These are phyloP conservation scores for Paramecium octaurelia DNA, from an alignment of 73 alveolate genomes.

Conservation along the genomic window DNA sequence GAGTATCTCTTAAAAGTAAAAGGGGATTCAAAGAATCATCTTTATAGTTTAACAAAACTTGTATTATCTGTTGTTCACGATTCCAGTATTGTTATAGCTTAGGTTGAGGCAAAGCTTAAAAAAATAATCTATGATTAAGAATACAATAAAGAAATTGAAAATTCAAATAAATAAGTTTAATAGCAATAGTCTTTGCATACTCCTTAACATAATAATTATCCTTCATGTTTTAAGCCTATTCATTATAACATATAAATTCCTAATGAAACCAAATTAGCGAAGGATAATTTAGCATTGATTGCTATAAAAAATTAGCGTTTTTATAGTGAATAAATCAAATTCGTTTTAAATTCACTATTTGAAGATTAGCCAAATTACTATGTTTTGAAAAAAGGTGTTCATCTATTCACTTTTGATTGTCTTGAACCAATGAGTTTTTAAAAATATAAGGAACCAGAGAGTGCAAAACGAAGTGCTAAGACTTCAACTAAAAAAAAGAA, in stretches of 20 bases:
- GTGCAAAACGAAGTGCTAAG: neutral
- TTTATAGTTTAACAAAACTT: neutral
- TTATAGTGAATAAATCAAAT: neutral
- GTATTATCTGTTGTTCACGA: conserved; percentile 26
- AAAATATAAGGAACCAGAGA: neutral
- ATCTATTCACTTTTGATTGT: neutral
- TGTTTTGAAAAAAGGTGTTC: neutral
- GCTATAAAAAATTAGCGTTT: neutral
- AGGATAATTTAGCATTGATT: neutral
- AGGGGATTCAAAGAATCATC: neutral
- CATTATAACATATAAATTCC: neutral
- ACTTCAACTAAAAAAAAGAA: neutral
- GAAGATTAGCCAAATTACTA: neutral
- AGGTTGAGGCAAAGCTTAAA: neutral
- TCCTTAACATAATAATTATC: neutral
- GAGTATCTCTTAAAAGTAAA: conserved; percentile 4
- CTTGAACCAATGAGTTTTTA: neutral
- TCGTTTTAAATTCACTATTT: neutral
- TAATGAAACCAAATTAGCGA: neutral
- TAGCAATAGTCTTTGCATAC: neutral
- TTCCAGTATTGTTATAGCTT: neutral
- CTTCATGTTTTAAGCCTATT: neutral
- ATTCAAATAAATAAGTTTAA: neutral
- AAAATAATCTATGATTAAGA: neutral
- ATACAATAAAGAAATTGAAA: neutral